Evolutionary conservation across 495 filamentous ascomycete species (phyloP).

Genomic region (Penicillium parvum): DNA sequence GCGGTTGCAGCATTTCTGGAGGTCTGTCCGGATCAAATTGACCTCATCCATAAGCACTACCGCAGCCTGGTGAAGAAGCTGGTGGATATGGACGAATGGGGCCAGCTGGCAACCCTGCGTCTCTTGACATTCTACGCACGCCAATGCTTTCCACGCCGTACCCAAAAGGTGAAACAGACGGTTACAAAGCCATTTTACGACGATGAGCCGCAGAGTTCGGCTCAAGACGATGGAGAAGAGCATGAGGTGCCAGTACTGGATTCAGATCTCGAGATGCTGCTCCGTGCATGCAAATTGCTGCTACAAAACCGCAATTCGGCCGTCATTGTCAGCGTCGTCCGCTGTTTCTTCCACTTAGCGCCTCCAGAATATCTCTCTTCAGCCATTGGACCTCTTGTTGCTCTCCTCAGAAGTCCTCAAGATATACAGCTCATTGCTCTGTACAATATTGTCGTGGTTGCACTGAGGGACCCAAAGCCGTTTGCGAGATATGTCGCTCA

Average conservation of each 20-base stretch:
- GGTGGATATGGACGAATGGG: constrained; percentile 99
- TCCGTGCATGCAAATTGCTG: constrained; percentile 76
- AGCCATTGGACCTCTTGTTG: constrained; percentile 77
- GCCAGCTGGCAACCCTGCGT: constrained; percentile 75
- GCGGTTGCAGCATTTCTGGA: constrained; percentile 87
- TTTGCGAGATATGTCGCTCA: constrained; percentile 83
- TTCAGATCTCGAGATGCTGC: constrained; percentile 75
- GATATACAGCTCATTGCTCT: constrained; percentile 87
- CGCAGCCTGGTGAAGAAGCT: constrained; percentile 77
- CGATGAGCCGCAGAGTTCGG: constrained; percentile 50
- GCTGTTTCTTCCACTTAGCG: constrained; percentile 79
- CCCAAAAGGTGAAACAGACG: constrained; percentile 47
- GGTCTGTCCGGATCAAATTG: constrained; percentile 78
- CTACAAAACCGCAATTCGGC: constrained; percentile 89
- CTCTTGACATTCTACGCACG: constrained; percentile 81
- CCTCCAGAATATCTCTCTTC: constrained; percentile 64
- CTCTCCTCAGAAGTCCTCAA: constrained; percentile 74
- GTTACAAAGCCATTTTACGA: constrained; percentile 74
- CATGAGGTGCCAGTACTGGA: constrained; percentile 63
- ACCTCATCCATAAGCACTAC: constrained; percentile 88
- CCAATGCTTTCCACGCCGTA: constrained; percentile 79
- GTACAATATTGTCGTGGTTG: constrained; percentile 89
- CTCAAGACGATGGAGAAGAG: constrained; percentile 43
- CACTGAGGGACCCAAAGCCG: constrained; percentile 61
- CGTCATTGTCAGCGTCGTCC: constrained; percentile 81